phyloP scores from a whole-genome alignment of 2,329 filamentous ascomycete genomes.

The Epichloe bromicola region DNA sequence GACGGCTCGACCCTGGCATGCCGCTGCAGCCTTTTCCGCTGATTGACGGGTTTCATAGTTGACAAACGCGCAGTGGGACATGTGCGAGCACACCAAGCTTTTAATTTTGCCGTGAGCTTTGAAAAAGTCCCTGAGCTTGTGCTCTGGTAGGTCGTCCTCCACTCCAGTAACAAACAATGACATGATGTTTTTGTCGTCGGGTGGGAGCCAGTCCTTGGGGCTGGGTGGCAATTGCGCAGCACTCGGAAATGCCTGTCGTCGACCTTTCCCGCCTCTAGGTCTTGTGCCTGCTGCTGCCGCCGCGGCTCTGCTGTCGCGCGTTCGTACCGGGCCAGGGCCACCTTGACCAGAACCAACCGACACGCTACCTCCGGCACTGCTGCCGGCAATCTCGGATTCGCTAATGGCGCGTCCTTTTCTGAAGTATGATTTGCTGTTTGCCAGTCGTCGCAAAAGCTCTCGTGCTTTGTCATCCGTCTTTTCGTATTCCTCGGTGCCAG shows the following conservation, averaged over 20 bases:
- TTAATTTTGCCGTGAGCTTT: slow-evolving; percentile 78
- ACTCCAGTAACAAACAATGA: slow-evolving; percentile 91
- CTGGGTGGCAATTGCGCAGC: slow-evolving; percentile 65
- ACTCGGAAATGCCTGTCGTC: slow-evolving; percentile 50
- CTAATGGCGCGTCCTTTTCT: slow-evolving; percentile 72
- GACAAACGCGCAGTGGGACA: slow-evolving; percentile 92
- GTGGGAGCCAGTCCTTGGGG: slow-evolving; percentile 75
- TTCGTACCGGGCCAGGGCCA: slow-evolving; percentile 68
- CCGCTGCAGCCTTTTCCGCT: slow-evolving; percentile 73
- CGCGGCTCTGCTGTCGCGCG: slow-evolving; percentile 48
- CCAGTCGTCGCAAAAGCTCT: slow-evolving; percentile 71
- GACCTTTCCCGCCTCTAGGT: slow-evolving; percentile 28
- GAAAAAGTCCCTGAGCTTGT: slow-evolving; percentile 85
- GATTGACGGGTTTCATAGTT: slow-evolving; percentile 79
- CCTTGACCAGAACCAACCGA: slow-evolving; percentile 43
- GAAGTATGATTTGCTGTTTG: slow-evolving; percentile 90
- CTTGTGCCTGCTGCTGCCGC: slow-evolving; percentile 34
- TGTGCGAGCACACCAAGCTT: slow-evolving; percentile 88
- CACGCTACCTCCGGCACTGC: slow-evolving; percentile 30
- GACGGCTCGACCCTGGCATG: slow-evolving; percentile 77
- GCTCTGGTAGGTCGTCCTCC: slow-evolving; percentile 89
- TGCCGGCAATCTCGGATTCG: slow-evolving; percentile 28
- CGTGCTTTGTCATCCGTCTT: slow-evolving; percentile 96
- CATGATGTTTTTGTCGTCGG: slow-evolving; percentile 71
- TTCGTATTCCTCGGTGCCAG: slow-evolving; percentile 78